A percentile compares a stretch with the other conserved stretches of the same genome.
phyloP scores from a whole-genome alignment of 169 alveolate species.

The Plasmodium fragile region DNA sequence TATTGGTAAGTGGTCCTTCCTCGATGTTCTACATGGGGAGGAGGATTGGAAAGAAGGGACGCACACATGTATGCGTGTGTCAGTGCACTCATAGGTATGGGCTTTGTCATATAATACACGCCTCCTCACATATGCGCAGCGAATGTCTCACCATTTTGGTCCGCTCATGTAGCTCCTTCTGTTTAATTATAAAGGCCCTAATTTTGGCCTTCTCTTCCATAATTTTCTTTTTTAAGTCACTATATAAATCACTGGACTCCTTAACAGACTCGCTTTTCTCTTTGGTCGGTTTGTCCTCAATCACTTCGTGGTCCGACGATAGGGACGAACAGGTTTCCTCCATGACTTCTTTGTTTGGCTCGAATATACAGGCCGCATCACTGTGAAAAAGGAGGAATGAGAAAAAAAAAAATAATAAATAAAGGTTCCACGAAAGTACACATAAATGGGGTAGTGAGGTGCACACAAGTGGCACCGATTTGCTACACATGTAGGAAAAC shows the following conservation, averaged over 20 bases:
- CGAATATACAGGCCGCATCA: slow-evolving; percentile 70
- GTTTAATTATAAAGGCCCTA: slow-evolving; percentile 81
- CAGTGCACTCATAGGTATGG: not conserved
- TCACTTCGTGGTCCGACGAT: slow-evolving; percentile 71
- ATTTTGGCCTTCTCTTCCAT: slow-evolving; percentile 81
- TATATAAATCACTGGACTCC: slow-evolving; percentile 64
- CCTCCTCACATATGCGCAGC: not conserved
- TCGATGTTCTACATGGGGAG: slow-evolving; percentile 19
- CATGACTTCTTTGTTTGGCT: slow-evolving; percentile 68
- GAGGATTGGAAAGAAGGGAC: not conserved
- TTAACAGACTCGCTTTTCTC: slow-evolving; percentile 50
- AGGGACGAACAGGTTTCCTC: slow-evolving; percentile 70
- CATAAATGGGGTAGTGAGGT: not conserved
- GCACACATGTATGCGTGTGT: not conserved
- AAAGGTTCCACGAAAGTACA: not conserved
- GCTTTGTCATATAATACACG: not conserved
- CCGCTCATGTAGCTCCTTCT: slow-evolving; percentile 80
- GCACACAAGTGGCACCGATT: not conserved
- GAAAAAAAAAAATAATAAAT: not conserved
- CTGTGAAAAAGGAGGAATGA: not conserved
- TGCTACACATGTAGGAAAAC: not conserved
- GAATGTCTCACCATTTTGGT: slow-evolving; percentile 47
- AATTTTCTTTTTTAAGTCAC: slow-evolving; percentile 80
- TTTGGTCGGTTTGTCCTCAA: slow-evolving; percentile 36
- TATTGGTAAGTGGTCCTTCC: slow-evolving; percentile 10